Conservation (phyloP, 176 grass and related monocot species). For the Guadua angustifolia region DNA sequence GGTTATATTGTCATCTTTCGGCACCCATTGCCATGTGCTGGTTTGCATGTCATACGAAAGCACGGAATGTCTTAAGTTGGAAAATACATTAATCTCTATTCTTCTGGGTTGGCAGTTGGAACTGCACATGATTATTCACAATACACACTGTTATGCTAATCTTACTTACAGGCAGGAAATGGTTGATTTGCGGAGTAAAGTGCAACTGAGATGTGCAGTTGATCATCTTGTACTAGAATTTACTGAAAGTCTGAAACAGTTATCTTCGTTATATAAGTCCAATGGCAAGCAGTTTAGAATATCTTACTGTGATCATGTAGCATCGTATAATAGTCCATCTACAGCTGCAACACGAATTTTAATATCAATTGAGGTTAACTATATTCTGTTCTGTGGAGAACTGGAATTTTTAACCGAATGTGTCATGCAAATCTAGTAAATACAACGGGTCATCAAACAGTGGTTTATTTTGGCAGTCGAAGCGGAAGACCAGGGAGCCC, state of each 20-base stretch:
- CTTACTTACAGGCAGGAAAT: not conserved
- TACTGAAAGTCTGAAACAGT: not conserved
- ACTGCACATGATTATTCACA: not conserved
- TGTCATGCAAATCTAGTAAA: not conserved
- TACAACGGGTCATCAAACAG: not conserved
- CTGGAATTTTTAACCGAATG: not conserved
- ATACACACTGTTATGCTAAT: not conserved
- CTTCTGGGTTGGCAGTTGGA: not conserved
- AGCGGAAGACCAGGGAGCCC: conserved; percentile 82
- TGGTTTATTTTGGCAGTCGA: conserved; percentile 52
- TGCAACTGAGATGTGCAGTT: not conserved
- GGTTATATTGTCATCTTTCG: not conserved
- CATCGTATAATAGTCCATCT: not conserved
- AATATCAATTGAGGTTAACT: not conserved
- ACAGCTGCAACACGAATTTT: rapidly evolving
- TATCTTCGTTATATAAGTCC: not conserved
- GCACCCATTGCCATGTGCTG: not conserved
- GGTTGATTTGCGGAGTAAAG: not conserved
- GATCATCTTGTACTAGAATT: not conserved
- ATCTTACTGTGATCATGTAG: not conserved
- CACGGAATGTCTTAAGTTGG: not conserved
- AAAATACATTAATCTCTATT: not conserved
- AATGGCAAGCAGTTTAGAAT: not conserved
- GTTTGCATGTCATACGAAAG: not conserved
- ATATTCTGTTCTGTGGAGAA: not conserved